Base-by-base conservation (phyloP, 139 green algal species). In the Coccomyxa sp. region DNA sequence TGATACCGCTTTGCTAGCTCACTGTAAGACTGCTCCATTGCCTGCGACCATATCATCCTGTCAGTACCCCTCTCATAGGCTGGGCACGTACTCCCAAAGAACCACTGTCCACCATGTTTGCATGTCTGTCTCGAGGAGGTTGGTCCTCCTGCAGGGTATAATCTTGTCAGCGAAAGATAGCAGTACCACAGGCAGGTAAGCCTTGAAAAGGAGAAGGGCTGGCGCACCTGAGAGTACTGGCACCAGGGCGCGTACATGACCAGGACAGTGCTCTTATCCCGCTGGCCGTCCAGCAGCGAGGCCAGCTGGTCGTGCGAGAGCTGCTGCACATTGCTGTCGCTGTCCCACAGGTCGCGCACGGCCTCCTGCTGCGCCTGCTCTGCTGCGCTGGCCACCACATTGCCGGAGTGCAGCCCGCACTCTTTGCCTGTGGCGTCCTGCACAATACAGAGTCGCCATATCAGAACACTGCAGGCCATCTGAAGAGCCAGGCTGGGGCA, bases 161-260 rank as follows among this genome's bases (percentile, higher is more conserved):
- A n/a, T n/a, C n/a, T n/a, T n/a, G n/a, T n/a, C n/a, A n/a, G n/a
- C n/a, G n/a, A n/a, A n/a, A n/a, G n/a, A n/a, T n/a, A n/a, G n/a
- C n/a, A n/a, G n/a, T n/a, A n/a, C n/a, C n/a, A n/a, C n/a, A n/a
- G n/a, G n/a, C n/a, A n/a, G n/a, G n/a, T n/a, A n/a, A n/a, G n/a
- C n/a, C n/a, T 16, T 12, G 44, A 12, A 58, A 58, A 12, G 64
- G 24, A 34, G 64, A 34, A 37, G 64, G 14, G 2, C 24, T 16
- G 14, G 24, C 79, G 18, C 50, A 92, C 91, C 88, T 97, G 90
- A 86, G 90, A 97, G 88, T 93, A 97, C 64, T 83, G 95, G 90
- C 96, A 99, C 96, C 96, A 99, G 39, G 95, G 95, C 31, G 95
- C 95, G 79, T 98, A 99, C 41, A 98, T 81, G 69, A 97, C 95